Evolutionary conservation across 345 rosid species (phyloP), one percentile per base, ranked within the genome.

Genomic region (Rubroshorea leprosula): DNA sequence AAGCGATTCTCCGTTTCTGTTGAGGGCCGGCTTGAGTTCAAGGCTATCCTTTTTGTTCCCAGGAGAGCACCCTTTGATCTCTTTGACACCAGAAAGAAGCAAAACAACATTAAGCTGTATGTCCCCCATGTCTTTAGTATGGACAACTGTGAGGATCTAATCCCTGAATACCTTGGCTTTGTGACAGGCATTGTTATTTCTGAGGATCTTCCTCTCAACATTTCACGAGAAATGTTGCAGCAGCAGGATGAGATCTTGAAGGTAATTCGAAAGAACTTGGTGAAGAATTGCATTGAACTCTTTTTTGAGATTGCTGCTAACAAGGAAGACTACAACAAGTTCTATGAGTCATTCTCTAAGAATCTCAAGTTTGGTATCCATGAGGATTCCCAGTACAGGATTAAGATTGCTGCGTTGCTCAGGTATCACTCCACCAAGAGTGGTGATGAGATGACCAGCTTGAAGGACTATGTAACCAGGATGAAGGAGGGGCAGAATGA

Each of bases 1-100:
- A 89, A 89, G 74, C 97, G 86, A n/a, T n/a, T n/a, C n/a, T 78
- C n/a, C 57, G 86, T 89, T 63, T 89, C 95, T 0, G 95, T 89
- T n/a, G 97, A 89, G 63, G 97, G 95, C 3, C 97, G 86, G 67
- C 91, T 89, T 16, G 97, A 89, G 78, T 89, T 89, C 73, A 89
- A 89, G 75, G 97, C 97, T 22, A 54, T 89, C 25, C 95, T 89
- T 57, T 89, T 80, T 68, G 97, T 83, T 3, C 97, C 97, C 7
- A 89, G 82, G 75, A 77, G 97, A 62, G 97, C 97, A 31, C 97
- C 97, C 6, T 89, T 89, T 15, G 97, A 89, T 62, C 87, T 89
- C 12, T 89, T 89, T 54, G 97, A 89, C 82, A 86, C 89, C 1
- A 84, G 76, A 78, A 89, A 89, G 84, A 89, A 89, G 78, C 87